Evolutionary conservation across 176 grass and related monocot species (phyloP), one percentile per base, ranked within the genome.

Genomic region (Triticum monococcum): DNA sequence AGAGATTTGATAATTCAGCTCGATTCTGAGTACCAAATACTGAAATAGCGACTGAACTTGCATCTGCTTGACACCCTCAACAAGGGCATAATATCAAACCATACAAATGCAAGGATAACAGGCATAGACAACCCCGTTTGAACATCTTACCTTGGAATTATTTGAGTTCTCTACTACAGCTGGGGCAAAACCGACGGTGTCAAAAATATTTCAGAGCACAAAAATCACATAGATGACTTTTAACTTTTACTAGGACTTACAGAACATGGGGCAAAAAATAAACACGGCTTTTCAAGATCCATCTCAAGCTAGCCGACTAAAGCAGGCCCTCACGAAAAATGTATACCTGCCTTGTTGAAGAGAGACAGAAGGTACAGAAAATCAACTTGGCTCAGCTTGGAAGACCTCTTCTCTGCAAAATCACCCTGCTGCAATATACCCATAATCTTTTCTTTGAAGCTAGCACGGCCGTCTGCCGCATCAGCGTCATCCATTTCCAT

Each of bases 321-420:
- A 22, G n/a, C 1, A 23, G 7, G 9, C 30, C 35, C 64, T 98
- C 90, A 98, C 1, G 92, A 96, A 73, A 98, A 98, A 90, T 98
- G 97, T 69, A 98, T 89, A 14, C 92, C 97, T 0, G 90, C 88
- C 77, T 94, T 94, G 87, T 98, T 98, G 79, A 98, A 96, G 72
- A 98, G 90, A 4, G 97, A 98, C 9, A 98, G 97, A 85, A 98
- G 75, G 87, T 92, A 98, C 24, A 98, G 78, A 85, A 98, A 96
- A 79, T 98, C 97, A 31, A 94, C 88, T 81, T 98, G 97, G 48
- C 92, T 88, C 32, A 96, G 87, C 63, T 98, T 98, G 52, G 94
- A 89, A 9, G 92, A 80, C 83, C 93, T 98, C 94, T 98, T 98
- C 64, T 98, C 97, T 22, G 76, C 73, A 94, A 98, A 98, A 96